A percentile compares a stretch with the other conserved stretches of the same genome.
phyloP scores from a whole-genome alignment of 805 yeast genomes.

The Suhomyces sp. region DNA sequence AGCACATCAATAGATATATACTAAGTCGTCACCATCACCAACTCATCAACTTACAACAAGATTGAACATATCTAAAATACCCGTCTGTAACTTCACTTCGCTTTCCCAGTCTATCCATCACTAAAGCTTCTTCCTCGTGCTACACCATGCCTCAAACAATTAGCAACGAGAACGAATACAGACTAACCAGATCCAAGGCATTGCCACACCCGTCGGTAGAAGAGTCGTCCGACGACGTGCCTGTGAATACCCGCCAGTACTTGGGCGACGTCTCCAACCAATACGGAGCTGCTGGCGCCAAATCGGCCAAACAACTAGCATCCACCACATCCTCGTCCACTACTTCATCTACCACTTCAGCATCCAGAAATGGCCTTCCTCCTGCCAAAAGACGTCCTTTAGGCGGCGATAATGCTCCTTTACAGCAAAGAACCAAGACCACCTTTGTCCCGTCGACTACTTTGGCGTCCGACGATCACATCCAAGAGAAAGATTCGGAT shows the following conservation, averaged over 20 bases:
- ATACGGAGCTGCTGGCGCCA: constrained; percentile 17
- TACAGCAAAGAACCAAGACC: constrained; percentile 7
- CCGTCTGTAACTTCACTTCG: too few species aligned
- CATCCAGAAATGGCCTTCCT: background rate
- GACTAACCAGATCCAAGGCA: constrained; percentile 31
- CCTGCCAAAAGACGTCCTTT: constrained; percentile 29
- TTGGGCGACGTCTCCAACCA: constrained; percentile 41
- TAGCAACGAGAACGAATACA: constrained; percentile 41
- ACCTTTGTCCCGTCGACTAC: background rate
- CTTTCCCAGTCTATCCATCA: background rate
- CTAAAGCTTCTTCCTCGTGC: background rate
- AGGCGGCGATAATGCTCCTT: constrained; percentile 33
- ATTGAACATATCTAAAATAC: background rate
- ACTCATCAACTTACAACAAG: background rate
- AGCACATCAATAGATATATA: background rate
- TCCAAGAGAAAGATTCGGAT: constrained; percentile 3
- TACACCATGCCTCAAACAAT: constrained; percentile 17
- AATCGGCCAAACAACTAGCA: background rate
- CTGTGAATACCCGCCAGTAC: constrained; percentile 22
- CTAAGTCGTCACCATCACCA: background rate
- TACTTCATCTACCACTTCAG: background rate
- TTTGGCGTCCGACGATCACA: background rate
- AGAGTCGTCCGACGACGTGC: constrained; percentile 4
- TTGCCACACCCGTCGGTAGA: background rate
- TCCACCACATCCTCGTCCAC: background rate